A percentile compares a stretch with the other conserved stretches of the same genome.
Conservation (phyloP, 1,284 basidiomycete species). For the Takashimella koratensis region DNA sequence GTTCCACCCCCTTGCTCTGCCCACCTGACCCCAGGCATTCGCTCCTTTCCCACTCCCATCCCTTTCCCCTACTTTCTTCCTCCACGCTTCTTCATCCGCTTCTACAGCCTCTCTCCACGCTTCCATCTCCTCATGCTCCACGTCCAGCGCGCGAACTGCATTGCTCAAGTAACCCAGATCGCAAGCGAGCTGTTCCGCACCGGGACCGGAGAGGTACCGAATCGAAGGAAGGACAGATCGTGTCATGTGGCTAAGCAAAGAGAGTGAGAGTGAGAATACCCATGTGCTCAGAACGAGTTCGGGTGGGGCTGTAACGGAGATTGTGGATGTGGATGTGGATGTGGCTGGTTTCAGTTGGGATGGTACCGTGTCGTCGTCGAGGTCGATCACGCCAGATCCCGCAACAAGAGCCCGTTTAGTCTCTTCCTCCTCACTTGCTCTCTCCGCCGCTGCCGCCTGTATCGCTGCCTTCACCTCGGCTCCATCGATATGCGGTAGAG, state of each 20-base stretch:
- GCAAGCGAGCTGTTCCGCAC: conserved; percentile 76
- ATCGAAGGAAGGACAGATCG: conserved; percentile 61
- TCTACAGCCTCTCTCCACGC: conserved; percentile 66
- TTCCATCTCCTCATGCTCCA: conserved; percentile 70
- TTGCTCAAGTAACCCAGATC: conserved; percentile 87
- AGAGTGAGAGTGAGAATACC: conserved; percentile 81
- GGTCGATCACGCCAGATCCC: conserved; percentile 1
- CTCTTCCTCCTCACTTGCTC: conserved; percentile 11
- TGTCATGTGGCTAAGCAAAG: conserved; percentile 70
- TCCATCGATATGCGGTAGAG: conserved; percentile 66
- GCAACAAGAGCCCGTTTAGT: conserved; percentile 23
- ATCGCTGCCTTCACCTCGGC: conserved; percentile 50
- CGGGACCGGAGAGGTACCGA: conserved; percentile 58
- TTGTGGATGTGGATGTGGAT: conserved; percentile 5
- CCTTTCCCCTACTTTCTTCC: conserved; percentile 13
- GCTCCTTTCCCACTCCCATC: neutral
- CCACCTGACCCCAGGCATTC: neutral
- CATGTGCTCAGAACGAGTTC: conserved; percentile 81
- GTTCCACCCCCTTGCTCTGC: neutral
- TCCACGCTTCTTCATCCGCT: conserved; percentile 56
- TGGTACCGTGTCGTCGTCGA: neutral
- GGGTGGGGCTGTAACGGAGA: conserved; percentile 43
- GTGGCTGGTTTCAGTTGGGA: neutral
- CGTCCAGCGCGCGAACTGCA: conserved; percentile 84
- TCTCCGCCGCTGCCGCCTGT: conserved; percentile 16